Evolutionary conservation across 768 basidiomycete genomes (phyloP).

Genomic region (Pholiota microspora): DNA sequence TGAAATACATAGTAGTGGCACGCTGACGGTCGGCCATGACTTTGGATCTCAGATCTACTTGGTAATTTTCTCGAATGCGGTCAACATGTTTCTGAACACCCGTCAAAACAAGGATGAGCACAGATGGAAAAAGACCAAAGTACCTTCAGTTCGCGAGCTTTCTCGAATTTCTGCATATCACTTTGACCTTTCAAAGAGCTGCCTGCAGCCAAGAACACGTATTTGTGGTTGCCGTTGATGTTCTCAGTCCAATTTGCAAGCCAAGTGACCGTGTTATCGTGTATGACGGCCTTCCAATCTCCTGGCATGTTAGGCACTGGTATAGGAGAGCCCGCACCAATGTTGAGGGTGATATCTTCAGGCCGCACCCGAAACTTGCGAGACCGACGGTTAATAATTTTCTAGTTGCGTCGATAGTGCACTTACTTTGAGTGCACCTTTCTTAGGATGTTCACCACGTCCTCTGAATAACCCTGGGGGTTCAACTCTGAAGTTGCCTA

Average conservation of each 20-base stretch:
- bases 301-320: constrained; percentile 93
- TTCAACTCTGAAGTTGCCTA: constrained; percentile 97
- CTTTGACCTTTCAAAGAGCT: constrained; percentile 98
- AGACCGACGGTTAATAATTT: constrained; percentile 6
- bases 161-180: constrained; percentile 97
- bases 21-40: constrained; percentile 94
- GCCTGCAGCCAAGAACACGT: constrained; percentile 97
- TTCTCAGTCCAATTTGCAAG: constrained; percentile 99
- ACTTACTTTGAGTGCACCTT: constrained; percentile 88
- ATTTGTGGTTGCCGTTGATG: constrained; percentile 92
- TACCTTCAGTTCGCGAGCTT: constrained; percentile 94
- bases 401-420: neutral
- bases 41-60: constrained; percentile 79
- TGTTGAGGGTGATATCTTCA: constrained; percentile 95
- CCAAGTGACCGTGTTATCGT: constrained; percentile 98
- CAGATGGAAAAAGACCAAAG: constrained; percentile 11
- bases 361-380: constrained; percentile 81
- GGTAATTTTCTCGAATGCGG: constrained; percentile 87
- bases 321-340: constrained; percentile 69
- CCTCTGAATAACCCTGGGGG: constrained; percentile 98
- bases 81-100: constrained; percentile 78
- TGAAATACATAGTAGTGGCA: constrained; percentile 99
- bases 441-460: constrained; percentile 97
- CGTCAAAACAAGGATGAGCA: constrained; percentile 1
- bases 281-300: constrained; percentile 82